These are phyloP conservation scores for Linnemannia elongata DNA, from an alignment of 192 early-diverging fungal species.

Conservation along the genomic window DNA sequence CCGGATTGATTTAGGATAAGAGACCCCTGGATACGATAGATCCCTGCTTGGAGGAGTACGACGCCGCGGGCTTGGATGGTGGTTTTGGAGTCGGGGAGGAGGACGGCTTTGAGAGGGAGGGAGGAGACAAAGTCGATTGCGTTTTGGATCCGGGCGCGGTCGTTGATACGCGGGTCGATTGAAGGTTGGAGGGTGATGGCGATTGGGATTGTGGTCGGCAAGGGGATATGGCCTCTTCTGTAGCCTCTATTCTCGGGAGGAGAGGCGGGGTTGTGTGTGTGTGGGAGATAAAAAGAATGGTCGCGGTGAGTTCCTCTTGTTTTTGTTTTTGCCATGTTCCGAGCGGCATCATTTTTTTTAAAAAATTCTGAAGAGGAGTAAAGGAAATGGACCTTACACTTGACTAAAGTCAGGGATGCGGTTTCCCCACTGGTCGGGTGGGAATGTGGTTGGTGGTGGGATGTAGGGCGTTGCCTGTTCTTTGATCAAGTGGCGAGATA, in stretches of 20 bases:
- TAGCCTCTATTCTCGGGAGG: slow-evolving; percentile 31
- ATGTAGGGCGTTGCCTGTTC: slow-evolving; percentile 22
- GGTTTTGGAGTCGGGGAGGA: slow-evolving; percentile 28
- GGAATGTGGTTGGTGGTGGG: slow-evolving; percentile 38
- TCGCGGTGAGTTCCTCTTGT: too few relatives aligned
- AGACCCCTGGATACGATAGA: slow-evolving; percentile 27
- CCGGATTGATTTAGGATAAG: slow-evolving; percentile 39
- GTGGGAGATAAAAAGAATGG: too few relatives aligned
- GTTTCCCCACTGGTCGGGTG: slow-evolving; percentile 39
- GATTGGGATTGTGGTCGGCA: slow-evolving; percentile 27
- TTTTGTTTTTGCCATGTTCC: not conserved
- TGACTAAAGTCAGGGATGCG: slow-evolving; percentile 45
- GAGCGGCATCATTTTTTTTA: too few relatives aligned
- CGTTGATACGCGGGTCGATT: slow-evolving; percentile 28
- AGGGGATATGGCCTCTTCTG: slow-evolving; percentile 32
- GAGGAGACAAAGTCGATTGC: slow-evolving; percentile 36
- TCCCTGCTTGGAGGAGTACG: slow-evolving; percentile 36
- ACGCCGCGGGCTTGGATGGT: slow-evolving; percentile 23
- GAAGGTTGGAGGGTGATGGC: slow-evolving; percentile 36
- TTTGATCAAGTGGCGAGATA: not conserved
- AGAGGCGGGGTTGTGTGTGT: too few relatives aligned
- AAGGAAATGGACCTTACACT: slow-evolving; percentile 20
- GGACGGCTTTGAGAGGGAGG: not conserved
- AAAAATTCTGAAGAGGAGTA: not conserved
- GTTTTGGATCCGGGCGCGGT: slow-evolving; percentile 40